phyloP scores from a whole-genome alignment of 139 green algal species.

The Ettlia oleoabundans region DNA sequence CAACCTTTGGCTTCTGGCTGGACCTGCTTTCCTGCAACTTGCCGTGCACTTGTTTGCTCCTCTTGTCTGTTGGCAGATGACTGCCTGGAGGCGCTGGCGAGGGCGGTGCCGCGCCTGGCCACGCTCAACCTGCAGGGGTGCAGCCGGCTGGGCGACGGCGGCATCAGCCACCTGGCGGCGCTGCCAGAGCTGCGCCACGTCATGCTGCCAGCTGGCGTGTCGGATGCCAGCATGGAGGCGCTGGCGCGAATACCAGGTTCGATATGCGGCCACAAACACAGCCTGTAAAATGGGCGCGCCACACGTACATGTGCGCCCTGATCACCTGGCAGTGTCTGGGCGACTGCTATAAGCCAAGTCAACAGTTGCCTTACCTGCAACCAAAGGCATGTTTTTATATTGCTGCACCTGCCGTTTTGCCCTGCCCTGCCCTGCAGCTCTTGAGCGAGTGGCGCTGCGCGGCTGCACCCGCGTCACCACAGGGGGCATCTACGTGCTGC shows the following conservation, averaged over 20 bases:
- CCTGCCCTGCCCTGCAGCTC: too few relatives aligned
- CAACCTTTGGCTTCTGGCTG: too few relatives aligned
- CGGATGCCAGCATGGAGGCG: not conserved
- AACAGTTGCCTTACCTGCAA: too few relatives aligned
- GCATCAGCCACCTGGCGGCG: not conserved
- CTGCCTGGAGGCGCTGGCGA: conserved; percentile 22
- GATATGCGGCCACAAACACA: too few relatives aligned
- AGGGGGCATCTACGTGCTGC: conserved; percentile 14
- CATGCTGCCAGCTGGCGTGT: conserved; percentile 7
- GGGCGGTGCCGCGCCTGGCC: conserved; percentile 17
- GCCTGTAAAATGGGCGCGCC: too few relatives aligned
- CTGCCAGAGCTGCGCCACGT: conserved; percentile 19
- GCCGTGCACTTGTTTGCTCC: not conserved
- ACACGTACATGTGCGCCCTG: too few relatives aligned
- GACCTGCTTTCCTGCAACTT: too few relatives aligned
- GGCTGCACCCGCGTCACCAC: conserved; percentile 21
- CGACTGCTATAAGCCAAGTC: too few relatives aligned
- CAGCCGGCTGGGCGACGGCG: conserved; percentile 9
- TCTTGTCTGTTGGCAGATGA: not conserved
- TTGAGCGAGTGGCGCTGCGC: conserved; percentile 28
- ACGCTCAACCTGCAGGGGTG: conserved; percentile 39
- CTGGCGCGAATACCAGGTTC: conserved; percentile 11
- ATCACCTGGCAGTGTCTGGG: too few relatives aligned
- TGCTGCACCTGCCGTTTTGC: too few relatives aligned
- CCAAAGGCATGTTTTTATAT: too few relatives aligned